Base-by-base conservation (phyloP, 1,139 yeast species). In the Zygoascus hellenicus region DNA sequence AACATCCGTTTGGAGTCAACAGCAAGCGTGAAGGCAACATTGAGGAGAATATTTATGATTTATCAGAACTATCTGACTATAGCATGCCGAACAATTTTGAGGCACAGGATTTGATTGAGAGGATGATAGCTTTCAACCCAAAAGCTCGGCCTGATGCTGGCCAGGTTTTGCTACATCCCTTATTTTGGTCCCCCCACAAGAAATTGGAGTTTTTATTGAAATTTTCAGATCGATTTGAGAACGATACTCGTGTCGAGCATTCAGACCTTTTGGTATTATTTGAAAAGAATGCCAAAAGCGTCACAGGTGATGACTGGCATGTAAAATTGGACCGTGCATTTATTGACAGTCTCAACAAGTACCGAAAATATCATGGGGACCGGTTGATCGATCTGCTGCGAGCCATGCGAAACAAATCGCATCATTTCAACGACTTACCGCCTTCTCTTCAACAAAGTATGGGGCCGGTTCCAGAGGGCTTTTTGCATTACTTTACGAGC, bases 1-100 rank as follows among this genome's bases (percentile, higher is more conserved):
- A 67, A n/a, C 98, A 92, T 69, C 98, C 98, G 2, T 92, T 87
- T 69, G 98, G 98, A 10, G 95, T 86, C 58, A 72, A 88, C 47
- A 89, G 87, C 57, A 66, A 83, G 58, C 74, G 98, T 45, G 97
- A 92, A 61, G 94, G 85, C 14, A 89, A 92, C 60, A 90, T 92
- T 34, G 81, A 89, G 51, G 84, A 80, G 56, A 86, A 84, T 15
- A 75, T 76, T n/a, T 83, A 71, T 61, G 72, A 76, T 48, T 66
- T 90, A 39, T 74, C 76, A 7, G 71, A 60, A 10, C 55, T 76
- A 7, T 67, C 63, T 38, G 70, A 71, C 26, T 59, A 65, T 5
- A 61, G 65, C n/a, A 65, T 69, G 11, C 81, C 77, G 26, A 67
- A 63, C 59, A 67, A 71, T 9, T 71, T 69, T 33, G 96, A 88